Conservation (phyloP, 768 basidiomycete genomes). For the Pisolithus orientalis region DNA sequence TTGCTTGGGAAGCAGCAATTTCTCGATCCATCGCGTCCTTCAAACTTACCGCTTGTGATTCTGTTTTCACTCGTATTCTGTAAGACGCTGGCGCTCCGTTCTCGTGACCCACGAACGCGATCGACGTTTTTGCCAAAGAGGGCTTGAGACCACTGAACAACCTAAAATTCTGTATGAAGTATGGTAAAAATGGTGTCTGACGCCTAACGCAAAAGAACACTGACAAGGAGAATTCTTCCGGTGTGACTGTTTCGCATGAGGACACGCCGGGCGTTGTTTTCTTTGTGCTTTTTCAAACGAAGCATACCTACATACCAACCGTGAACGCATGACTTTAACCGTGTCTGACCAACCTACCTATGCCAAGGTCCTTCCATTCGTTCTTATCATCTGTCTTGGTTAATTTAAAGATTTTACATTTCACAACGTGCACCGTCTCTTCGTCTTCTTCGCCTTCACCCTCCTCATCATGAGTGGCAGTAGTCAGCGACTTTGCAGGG, state of each 20-base stretch:
- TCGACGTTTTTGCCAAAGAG: slow-evolving; percentile 41
- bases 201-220: slow-evolving; percentile 20
- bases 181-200: slow-evolving; percentile 1
- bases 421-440: slow-evolving; percentile 53
- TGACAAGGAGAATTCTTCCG: slow-evolving; percentile 68
- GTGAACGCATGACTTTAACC: not conserved
- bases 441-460: slow-evolving; percentile 83
- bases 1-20: slow-evolving; percentile 39
- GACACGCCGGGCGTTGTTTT: slow-evolving; percentile 49
- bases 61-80: slow-evolving; percentile 54
- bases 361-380: slow-evolving; percentile 62
- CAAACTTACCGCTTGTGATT: slow-evolving; percentile 50
- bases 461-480: slow-evolving; percentile 51
- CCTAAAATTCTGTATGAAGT: slow-evolving; percentile 60
- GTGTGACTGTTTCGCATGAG: slow-evolving; percentile 69
- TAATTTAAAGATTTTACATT: slow-evolving; percentile 59
- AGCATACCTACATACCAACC: slow-evolving; percentile 58
- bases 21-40: slow-evolving; percentile 59
- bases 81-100: slow-evolving; percentile 50
- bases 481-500: slow-evolving; percentile 13
- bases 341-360: slow-evolving; percentile 41
- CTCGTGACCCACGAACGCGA: slow-evolving; percentile 70
- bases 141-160: slow-evolving; percentile 55
- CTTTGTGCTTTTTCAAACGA: slow-evolving; percentile 70
- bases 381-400: slow-evolving; percentile 40